phyloP scores from a whole-genome alignment of 805 yeast species.

The Brettanomyces bruxellensis region DNA sequence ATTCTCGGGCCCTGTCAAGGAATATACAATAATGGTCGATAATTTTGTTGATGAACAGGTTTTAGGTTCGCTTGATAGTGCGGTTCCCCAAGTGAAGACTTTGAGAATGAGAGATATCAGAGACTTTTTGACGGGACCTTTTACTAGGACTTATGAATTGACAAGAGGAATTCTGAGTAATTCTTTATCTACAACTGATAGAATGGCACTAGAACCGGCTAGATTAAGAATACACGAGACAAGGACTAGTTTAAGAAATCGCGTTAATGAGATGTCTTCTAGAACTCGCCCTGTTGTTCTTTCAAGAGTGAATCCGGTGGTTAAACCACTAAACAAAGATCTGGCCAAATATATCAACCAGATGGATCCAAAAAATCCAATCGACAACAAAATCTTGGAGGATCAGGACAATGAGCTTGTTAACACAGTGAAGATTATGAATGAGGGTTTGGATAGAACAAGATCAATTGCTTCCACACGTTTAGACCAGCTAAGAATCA shows the following conservation, averaged over 20 bases:
- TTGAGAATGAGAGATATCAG: slow-evolving; percentile 40
- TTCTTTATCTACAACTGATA: slow-evolving; percentile 16
- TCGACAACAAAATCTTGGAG: slow-evolving; percentile 21
- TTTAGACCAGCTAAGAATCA: slow-evolving; percentile 18
- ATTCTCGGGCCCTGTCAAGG: slow-evolving; percentile 14
- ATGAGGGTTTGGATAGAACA: slow-evolving; percentile 30
- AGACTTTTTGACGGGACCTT: slow-evolving; percentile 43
- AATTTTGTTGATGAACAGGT: slow-evolving; percentile 39
- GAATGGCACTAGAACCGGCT: slow-evolving; percentile 34
- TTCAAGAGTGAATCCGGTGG: slow-evolving; percentile 51
- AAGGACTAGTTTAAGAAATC: slow-evolving; percentile 25
- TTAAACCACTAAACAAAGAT: slow-evolving; percentile 51
- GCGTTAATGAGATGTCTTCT: background rate
- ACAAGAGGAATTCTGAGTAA: slow-evolving; percentile 24
- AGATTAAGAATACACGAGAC: slow-evolving; percentile 36
- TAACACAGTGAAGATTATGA: slow-evolving; percentile 36
- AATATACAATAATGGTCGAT: slow-evolving; percentile 29
- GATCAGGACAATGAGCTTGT: slow-evolving; percentile 45
- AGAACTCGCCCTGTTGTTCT: slow-evolving; percentile 56
- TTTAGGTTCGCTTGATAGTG: slow-evolving; percentile 48
- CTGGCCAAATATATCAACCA: slow-evolving; percentile 34
- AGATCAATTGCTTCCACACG: slow-evolving; percentile 25
- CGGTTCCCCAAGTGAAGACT: slow-evolving; percentile 52
- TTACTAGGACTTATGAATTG: slow-evolving; percentile 7
- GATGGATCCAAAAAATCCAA: slow-evolving; percentile 29